Evolutionary conservation across 2,329 filamentous ascomycete genomes (phyloP).

Genomic region (Penicillium concentricum): DNA sequence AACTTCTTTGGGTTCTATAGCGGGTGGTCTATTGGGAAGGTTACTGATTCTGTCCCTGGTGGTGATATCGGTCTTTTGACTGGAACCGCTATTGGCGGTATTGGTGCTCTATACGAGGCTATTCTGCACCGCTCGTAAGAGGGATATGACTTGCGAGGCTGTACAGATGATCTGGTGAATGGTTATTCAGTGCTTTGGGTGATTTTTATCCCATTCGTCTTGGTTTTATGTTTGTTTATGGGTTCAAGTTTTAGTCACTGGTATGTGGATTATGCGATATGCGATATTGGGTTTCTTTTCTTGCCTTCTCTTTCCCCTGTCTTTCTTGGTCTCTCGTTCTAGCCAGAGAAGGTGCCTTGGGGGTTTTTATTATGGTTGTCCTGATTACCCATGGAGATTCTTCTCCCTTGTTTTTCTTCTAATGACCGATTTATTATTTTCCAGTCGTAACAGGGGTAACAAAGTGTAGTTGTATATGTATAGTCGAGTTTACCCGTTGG

Average conservation of each 20-base stretch:
- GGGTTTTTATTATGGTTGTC: slow-evolving; percentile 13
- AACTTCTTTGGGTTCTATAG: slow-evolving; percentile 40
- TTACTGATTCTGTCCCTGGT: slow-evolving; percentile 41
- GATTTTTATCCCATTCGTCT: not conserved
- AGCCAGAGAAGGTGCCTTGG: slow-evolving; percentile 25
- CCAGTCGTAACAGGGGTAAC: not conserved
- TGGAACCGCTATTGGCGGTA: slow-evolving; percentile 41
- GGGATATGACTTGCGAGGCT: slow-evolving; percentile 6
- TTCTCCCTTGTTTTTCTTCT: not conserved
- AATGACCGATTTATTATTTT: slow-evolving; percentile 5
- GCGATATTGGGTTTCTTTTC: slow-evolving; percentile 14
- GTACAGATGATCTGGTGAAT: slow-evolving; percentile 16
- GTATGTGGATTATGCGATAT: slow-evolving; percentile 26
- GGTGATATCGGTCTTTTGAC: slow-evolving; percentile 42
- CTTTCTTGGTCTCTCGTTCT: slow-evolving; percentile 26
- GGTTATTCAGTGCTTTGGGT: not conserved
- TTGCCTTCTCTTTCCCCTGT: slow-evolving; percentile 3
- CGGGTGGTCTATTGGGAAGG: slow-evolving; percentile 35
- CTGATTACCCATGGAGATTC: not conserved
- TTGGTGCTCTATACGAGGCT: slow-evolving; percentile 48
- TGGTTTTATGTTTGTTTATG: slow-evolving; percentile 8
- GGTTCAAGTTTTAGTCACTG: slow-evolving; percentile 13
- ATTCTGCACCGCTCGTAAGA: slow-evolving; percentile 41
- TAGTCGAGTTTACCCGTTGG: not conserved
- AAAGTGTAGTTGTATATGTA: not conserved